Percentiles rank a stretch among this genome's conserved stretches.
These are phyloP conservation scores for Kregervanrija delftensis DNA, from an alignment of 805 yeast species.

Conservation along the genomic window DNA sequence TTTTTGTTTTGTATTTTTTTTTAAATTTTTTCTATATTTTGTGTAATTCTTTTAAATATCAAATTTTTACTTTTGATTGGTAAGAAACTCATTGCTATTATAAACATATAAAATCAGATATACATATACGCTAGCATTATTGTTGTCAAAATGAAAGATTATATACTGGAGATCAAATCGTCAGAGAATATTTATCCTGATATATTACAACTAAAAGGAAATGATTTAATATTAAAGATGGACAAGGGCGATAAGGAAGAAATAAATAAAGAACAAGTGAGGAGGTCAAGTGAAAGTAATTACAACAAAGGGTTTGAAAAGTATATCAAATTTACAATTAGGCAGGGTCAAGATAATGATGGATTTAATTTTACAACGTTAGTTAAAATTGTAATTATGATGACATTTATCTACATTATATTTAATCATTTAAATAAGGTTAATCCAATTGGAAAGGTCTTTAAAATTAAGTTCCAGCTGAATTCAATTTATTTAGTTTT, in stretches of 20 bases:
- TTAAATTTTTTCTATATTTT: no score
- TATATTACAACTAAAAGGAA: slow-evolving; percentile 4
- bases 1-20: no score
- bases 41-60: no score
- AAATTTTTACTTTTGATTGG: no score
- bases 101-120: no score
- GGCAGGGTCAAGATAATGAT: neutral
- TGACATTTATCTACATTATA: slow-evolving; percentile 3
- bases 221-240: slow-evolving; percentile 5
- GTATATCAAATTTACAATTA: slow-evolving; percentile 12
- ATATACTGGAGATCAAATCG: slow-evolving; percentile 22
- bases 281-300: neutral
- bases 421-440: slow-evolving; percentile 9
- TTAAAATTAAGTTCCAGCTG: neutral
- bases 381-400: slow-evolving; percentile 2
- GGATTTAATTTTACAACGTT: neutral
- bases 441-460: slow-evolving; percentile 7
- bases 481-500: slow-evolving; percentile 9
- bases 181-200: slow-evolving; percentile 16
- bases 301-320: slow-evolving; percentile 6
- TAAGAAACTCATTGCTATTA: no score
- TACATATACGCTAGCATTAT: no score
- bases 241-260: neutral
- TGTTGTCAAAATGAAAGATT: slow-evolving; percentile 17
- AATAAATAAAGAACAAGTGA: neutral